A percentile compares a stretch with the other conserved stretches of the same genome.
phyloP scores from a whole-genome alignment of 2,329 filamentous ascomycete species.

The Plectosphaerella cucumerina region DNA sequence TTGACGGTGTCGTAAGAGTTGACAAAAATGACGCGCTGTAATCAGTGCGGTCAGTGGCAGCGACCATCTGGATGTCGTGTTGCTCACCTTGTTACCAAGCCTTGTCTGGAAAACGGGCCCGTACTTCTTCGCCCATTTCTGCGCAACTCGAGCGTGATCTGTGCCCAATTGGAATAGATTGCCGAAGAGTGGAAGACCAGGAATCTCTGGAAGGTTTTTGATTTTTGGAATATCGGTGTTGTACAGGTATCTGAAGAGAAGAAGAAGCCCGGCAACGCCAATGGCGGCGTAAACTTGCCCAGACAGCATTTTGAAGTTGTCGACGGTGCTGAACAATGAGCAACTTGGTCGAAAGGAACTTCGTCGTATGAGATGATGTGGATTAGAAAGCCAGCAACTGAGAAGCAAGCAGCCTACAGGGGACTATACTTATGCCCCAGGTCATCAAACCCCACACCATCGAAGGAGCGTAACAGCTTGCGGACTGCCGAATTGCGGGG shows the following conservation, averaged over 20 bases:
- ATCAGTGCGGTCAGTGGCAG: conserved; percentile 42
- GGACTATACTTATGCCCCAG: background rate
- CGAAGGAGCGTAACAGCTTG: background rate
- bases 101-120: conserved; percentile 63
- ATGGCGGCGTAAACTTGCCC: background rate
- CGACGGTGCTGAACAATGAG: background rate
- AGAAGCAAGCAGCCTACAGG: background rate
- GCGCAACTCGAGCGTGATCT: conserved; percentile 50
- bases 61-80: background rate
- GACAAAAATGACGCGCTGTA: conserved; percentile 65
- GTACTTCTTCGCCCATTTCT: conserved; percentile 55
- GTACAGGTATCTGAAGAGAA: conserved; percentile 27
- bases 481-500: background rate
- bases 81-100: conserved; percentile 51
- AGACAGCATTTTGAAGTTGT: background rate
- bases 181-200: conserved; percentile 59
- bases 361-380: background rate
- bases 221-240: conserved; percentile 55
- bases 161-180: conserved; percentile 58
- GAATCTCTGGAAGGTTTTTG: conserved; percentile 57
- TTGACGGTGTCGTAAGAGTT: conserved; percentile 74
- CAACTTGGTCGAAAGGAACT: background rate
- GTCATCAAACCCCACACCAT: background rate
- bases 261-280: background rate
- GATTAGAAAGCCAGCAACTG: background rate